Conservation (phyloP, 2,329 filamentous ascomycete genomes). For the Xylariaceae sp. region DNA sequence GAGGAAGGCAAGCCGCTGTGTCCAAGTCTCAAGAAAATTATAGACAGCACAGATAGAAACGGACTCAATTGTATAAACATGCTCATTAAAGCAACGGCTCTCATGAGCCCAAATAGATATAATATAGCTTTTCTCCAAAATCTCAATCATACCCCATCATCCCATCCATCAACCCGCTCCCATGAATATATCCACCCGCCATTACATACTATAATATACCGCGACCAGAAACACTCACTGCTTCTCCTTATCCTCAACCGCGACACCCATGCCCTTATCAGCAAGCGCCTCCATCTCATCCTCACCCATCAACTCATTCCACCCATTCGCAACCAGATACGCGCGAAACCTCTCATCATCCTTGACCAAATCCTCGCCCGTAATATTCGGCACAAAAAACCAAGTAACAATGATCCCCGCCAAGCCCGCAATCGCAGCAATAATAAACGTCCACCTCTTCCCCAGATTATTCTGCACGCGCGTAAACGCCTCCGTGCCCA, state of each 20-base stretch:
- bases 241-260: background rate
- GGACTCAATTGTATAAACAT: no score
- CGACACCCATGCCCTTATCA: background rate
- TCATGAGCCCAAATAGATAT: no score
- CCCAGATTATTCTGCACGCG: slow-evolving; percentile 13
- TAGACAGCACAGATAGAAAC: no score
- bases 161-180: background rate
- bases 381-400: slow-evolving; percentile 13
- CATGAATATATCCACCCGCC: no score
- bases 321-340: slow-evolving; percentile 12
- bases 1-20: no score
- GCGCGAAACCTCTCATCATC: slow-evolving; percentile 11
- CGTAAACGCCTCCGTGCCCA: slow-evolving; percentile 13
- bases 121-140: no score
- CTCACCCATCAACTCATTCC: slow-evolving; percentile 11
- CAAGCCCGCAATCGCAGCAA: slow-evolving; percentile 10
- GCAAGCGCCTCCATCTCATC: slow-evolving; percentile 5
- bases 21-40: no score
- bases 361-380: slow-evolving; percentile 9
- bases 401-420: slow-evolving; percentile 10
- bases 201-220: background rate
- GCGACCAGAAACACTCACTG: background rate
- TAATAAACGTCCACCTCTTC: slow-evolving; percentile 16
- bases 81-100: no score
- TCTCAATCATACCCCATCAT: background rate